Percentiles rank a stretch among this genome's conserved stretches.
phyloP scores from a whole-genome alignment of 768 basidiomycete species.

The Infundibulicybe gibba region DNA sequence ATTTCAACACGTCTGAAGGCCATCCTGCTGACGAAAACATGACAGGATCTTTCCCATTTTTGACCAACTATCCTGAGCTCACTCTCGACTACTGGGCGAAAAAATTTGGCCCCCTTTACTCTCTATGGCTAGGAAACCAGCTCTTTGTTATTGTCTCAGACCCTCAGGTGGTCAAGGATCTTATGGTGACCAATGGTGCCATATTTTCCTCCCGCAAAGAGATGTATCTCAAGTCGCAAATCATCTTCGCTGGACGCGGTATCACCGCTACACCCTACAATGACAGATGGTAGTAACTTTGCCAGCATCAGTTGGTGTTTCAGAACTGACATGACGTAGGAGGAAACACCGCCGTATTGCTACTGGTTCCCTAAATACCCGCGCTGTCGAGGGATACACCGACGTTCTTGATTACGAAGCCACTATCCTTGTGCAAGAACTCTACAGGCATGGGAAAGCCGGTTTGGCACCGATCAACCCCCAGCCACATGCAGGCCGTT shows the following conservation, averaged over 20 bases:
- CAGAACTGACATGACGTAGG: constrained; percentile 17
- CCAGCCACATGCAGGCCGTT: constrained; percentile 30
- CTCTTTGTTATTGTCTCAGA: constrained; percentile 33
- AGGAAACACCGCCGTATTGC: constrained; percentile 39
- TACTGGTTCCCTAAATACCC: constrained; percentile 23
- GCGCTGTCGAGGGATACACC: constrained; percentile 29
- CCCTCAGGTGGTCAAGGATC: constrained; percentile 26
- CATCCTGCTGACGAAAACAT: too few relatives aligned
- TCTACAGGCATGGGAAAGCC: constrained; percentile 25
- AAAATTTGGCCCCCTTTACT: constrained; percentile 27
- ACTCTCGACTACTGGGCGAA: constrained; percentile 28
- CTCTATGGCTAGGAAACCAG: constrained; percentile 33
- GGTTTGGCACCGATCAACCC: constrained; percentile 33
- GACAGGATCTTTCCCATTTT: constrained; percentile 14
- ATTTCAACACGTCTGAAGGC: too few relatives aligned
- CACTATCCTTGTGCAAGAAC: constrained; percentile 28
- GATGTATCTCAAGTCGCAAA: constrained; percentile 32
- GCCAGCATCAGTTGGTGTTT: background rate
- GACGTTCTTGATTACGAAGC: constrained; percentile 35
- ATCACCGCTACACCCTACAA: constrained; percentile 29
- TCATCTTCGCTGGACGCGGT: constrained; percentile 26
- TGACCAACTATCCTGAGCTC: constrained; percentile 29
- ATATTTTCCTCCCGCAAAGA: constrained; percentile 28
- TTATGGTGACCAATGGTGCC: constrained; percentile 30
- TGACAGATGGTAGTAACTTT: constrained; percentile 22